Base-by-base conservation (phyloP, 306 rosid genomes). In the Myrica gale region DNA sequence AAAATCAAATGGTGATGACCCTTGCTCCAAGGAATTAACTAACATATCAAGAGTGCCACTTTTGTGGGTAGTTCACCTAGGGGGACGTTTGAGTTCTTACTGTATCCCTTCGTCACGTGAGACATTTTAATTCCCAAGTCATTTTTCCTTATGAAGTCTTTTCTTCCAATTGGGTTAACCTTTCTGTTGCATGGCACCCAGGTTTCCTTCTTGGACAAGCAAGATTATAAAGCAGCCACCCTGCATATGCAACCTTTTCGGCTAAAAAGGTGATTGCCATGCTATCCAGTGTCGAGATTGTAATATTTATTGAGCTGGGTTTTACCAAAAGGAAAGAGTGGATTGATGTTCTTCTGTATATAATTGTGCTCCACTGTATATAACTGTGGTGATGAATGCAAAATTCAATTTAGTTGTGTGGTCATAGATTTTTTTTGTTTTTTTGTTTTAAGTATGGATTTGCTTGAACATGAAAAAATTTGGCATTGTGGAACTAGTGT, bases 191-290 rank as follows among this genome's bases (percentile, higher is more conserved):
- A 52, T 60, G 48, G 39, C 54, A 56, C 70, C 51, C 76, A 88
- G 91, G 80, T 88, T 66, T 88, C 91, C 54, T 88, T 88, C 76
- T 62, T 83, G 77, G 87, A 88, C 82, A 76, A 75, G n/a, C 84
- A 76, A 52, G 89, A 83, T 54, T 85, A 81, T 53, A 88, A 85
- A 83, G 79, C 72, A 54, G 87, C 89, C 70, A 50, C 74, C 61
- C 55, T 88, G 20, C 61, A 83, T 41, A 71, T 73, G 74, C 89
- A 88, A 74, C 91, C 91, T n/a, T 88, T 85, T 77, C 84, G 72
- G 72, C 75, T 88, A 46, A 88, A 88, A 83, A 83, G 91, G 91
- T 88, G 68, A 19, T 9, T 70, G 20, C 54, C 7, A 52, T 16
- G 46, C 20, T 19, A 61, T 67, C 46, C 44, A 21, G 15, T 47